phyloP scores from a whole-genome alignment of 192 early-diverging fungal species.

The Podila horticola region DNA sequence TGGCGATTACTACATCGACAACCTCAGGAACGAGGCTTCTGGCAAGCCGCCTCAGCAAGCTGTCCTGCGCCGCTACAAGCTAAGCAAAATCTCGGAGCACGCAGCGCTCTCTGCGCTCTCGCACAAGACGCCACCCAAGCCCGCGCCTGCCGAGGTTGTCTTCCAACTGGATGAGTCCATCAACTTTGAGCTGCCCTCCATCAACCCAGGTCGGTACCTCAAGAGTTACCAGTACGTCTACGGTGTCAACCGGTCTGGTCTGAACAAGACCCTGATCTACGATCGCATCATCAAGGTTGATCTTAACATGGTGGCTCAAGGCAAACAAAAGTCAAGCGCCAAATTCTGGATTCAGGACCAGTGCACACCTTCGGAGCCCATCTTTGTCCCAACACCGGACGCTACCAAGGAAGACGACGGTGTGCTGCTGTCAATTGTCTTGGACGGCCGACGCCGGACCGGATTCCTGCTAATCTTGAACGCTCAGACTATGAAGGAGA shows the following conservation, averaged over 20 bases:
- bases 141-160: slow-evolving; percentile 26
- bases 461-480: slow-evolving; percentile 61
- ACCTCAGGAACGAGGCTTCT: slow-evolving; percentile 32
- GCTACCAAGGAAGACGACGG: slow-evolving; percentile 64
- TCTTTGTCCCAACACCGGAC: slow-evolving; percentile 64
- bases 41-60: slow-evolving; percentile 42
- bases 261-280: slow-evolving; percentile 28
- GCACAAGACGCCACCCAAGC: slow-evolving; percentile 5
- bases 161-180: slow-evolving; percentile 31
- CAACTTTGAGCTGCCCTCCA: slow-evolving; percentile 45
- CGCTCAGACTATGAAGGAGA: slow-evolving; percentile 58
- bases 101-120: slow-evolving; percentile 10
- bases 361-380: slow-evolving; percentile 60
- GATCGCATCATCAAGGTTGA: slow-evolving; percentile 50
- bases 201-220: slow-evolving; percentile 26
- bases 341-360: slow-evolving; percentile 52
- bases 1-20: slow-evolving; percentile 49
- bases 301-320: slow-evolving; percentile 19
- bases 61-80: slow-evolving; percentile 29
- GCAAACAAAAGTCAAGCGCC: slow-evolving; percentile 20
- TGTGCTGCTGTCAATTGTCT: slow-evolving; percentile 60
- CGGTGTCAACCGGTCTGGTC: slow-evolving; percentile 36
- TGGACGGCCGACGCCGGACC: slow-evolving; percentile 41
- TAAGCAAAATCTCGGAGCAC: slow-evolving; percentile 23
- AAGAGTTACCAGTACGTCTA: slow-evolving; percentile 47